Percentiles rank a stretch among this genome's conserved stretches.
Evolutionary conservation across 371 early-diverging fungal species (phyloP).

Genomic region (Mucor lusitanicus): DNA sequence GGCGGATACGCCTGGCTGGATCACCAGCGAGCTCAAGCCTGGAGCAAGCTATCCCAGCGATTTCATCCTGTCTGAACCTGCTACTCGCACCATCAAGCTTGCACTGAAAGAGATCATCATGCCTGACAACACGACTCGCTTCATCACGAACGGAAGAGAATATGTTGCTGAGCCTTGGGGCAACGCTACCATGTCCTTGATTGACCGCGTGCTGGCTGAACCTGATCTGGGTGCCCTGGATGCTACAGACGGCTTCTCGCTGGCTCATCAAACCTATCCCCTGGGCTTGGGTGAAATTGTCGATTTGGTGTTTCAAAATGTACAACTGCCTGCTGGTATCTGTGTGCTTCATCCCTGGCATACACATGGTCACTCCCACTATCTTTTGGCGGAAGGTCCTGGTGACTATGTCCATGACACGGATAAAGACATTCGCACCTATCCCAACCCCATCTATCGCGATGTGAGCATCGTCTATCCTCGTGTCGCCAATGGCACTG

Average conservation of each 20-base stretch:
- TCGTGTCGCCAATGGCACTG: neutral
- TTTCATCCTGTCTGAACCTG: neutral
- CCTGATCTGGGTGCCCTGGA: neutral
- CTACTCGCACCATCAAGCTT: slow-evolving; percentile 27
- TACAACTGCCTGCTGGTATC: neutral
- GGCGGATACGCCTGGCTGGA: slow-evolving; percentile 7
- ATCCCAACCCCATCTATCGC: slow-evolving; percentile 24
- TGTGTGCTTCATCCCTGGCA: slow-evolving; percentile 49
- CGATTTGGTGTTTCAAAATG: slow-evolving; percentile 41
- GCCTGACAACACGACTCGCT: slow-evolving; percentile 23
- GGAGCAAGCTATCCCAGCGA: neutral
- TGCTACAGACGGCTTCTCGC: slow-evolving; percentile 22
- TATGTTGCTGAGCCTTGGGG: slow-evolving; percentile 16
- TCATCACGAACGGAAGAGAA: slow-evolving; percentile 16
- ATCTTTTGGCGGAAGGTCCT: slow-evolving; percentile 32
- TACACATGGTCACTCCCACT: slow-evolving; percentile 43
- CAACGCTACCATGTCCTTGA: slow-evolving; percentile 3
- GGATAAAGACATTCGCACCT: slow-evolving; percentile 27
- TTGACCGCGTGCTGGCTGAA: slow-evolving; percentile 1
- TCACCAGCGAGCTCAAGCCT: neutral
- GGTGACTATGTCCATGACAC: slow-evolving; percentile 31
- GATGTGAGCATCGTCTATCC: slow-evolving; percentile 40
- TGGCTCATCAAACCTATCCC: slow-evolving; percentile 28
- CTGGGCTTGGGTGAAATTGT: slow-evolving; percentile 24
- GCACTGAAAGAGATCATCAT: neutral